Percentiles rank a stretch among this genome's conserved stretches.
Evolutionary conservation across 371 early-diverging fungal species (phyloP).

Genomic region (Mucor velutinosus): DNA sequence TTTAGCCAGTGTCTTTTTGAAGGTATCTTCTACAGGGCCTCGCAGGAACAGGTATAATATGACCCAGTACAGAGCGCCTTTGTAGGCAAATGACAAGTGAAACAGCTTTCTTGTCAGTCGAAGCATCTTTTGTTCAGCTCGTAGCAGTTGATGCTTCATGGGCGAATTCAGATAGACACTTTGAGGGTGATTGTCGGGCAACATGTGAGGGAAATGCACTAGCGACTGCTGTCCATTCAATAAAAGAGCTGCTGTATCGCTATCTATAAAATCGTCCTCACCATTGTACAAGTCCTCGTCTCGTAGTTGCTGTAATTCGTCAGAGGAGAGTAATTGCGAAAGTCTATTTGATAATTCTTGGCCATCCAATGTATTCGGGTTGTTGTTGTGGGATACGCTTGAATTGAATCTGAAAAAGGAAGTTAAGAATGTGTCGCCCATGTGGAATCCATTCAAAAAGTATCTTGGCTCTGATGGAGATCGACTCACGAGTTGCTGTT

Average conservation of each 20-base stretch:
- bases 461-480: slow-evolving; percentile 22
- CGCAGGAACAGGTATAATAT: slow-evolving; percentile 41
- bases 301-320: slow-evolving; percentile 8
- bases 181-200: slow-evolving; percentile 43
- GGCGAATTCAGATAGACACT: slow-evolving; percentile 41
- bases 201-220: slow-evolving; percentile 45
- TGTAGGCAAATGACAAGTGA: slow-evolving; percentile 42
- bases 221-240: not conserved
- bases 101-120: slow-evolving; percentile 37
- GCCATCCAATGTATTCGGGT: slow-evolving; percentile 8
- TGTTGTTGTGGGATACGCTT: not conserved
- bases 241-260: not conserved
- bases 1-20: slow-evolving; percentile 30
- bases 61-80: slow-evolving; percentile 47
- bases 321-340: slow-evolving; percentile 8
- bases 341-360: slow-evolving; percentile 16
- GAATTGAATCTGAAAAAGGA: slow-evolving; percentile 26
- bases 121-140: slow-evolving; percentile 37
- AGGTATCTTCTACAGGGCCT: slow-evolving; percentile 41
- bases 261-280: slow-evolving; percentile 2
- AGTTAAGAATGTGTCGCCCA: slow-evolving; percentile 43
- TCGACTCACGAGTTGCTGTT: slow-evolving; percentile 8
- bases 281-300: not conserved
- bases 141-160: slow-evolving; percentile 27
- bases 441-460: slow-evolving; percentile 39